Evolutionary conservation across 1,284 basidiomycete genomes (phyloP), one percentile per base, ranked within the genome.

Genomic region (Psilocybe mexicana): DNA sequence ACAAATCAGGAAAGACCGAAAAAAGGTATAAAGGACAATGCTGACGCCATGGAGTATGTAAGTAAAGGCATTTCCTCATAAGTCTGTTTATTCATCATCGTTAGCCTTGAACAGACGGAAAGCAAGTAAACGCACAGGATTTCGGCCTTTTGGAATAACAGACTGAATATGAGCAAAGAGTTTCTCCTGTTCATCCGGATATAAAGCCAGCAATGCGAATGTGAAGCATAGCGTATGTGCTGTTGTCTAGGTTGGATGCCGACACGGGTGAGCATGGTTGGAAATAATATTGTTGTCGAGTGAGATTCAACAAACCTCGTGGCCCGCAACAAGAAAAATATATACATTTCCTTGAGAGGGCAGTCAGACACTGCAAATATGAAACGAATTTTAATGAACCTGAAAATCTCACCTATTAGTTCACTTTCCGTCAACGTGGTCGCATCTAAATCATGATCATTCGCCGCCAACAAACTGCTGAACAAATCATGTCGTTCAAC

Each of bases 111-210:
- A 6, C 6, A 50, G 26, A 3, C 10, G 3, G 11, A 14, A n/a
- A 11, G 38, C 44, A 45, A 25, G 26, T 18, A 18, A 18, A 40
- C 76, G 50, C 57, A 83, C 82, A 2, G 79, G 81, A 26, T 70
- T 56, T 38, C 73, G 64, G 14, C 74, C 78, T 46, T 80, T 75
- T 4, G 76, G 69, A 42, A 81, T 65, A 2, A 82, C 62, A 49
- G 65, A 63, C 30, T 73, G 75, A 62, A 87, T 79, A 49, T 86
- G 79, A 42, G 84, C 65, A 62, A 79, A 81, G 7, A 88, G 68
- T 57, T 74, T 80, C 55, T 87, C 83, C 67, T 90, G 87, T 63
- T 83, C 79, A 0, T 86, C 81, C 2, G 78, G 84, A 65, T 88
- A 77, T 18, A 79, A 60, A 2, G 76, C 77, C 26, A 79, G 59